phyloP scores from a whole-genome alignment of 2,329 filamentous ascomycete species.

The Verticillium nonalfalfae region DNA sequence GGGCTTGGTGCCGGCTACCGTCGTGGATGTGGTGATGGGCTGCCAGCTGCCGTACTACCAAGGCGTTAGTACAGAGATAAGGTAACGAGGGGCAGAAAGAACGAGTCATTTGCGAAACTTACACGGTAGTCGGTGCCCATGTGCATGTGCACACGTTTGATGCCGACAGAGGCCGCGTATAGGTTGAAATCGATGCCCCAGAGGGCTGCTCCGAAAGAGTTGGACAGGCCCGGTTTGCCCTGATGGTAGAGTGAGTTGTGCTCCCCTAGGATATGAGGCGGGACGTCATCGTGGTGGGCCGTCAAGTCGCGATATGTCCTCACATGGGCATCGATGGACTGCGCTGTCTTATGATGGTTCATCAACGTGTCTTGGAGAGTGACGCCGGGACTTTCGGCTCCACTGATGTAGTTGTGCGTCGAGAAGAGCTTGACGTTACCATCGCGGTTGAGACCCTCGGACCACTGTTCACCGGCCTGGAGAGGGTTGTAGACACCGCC shows the following conservation, averaged over 20 bases:
- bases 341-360: conserved; percentile 51
- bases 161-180: conserved; percentile 46
- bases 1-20: conserved; percentile 49
- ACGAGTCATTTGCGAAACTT: conserved; percentile 1
- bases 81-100: neutral
- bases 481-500: conserved; percentile 44
- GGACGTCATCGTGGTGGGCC: conserved; percentile 33
- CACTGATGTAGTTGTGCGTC: conserved; percentile 59
- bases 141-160: conserved; percentile 57
- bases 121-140: conserved; percentile 55
- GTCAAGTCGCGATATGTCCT: conserved; percentile 36
- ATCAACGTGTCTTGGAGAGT: conserved; percentile 56
- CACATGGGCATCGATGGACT: conserved; percentile 40
- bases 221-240: conserved; percentile 54
- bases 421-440: conserved; percentile 45
- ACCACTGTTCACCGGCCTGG: conserved; percentile 42
- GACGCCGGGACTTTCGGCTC: conserved; percentile 51
- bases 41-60: conserved; percentile 53
- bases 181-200: conserved; percentile 60
- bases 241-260: conserved; percentile 58
- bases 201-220: conserved; percentile 59
- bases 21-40: conserved; percentile 42
- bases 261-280: conserved; percentile 54
- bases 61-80: neutral
- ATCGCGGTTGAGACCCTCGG: conserved; percentile 44